phyloP scores from a whole-genome alignment of 192 early-diverging fungal genomes.

The Lunasporangiospora selenospora region DNA sequence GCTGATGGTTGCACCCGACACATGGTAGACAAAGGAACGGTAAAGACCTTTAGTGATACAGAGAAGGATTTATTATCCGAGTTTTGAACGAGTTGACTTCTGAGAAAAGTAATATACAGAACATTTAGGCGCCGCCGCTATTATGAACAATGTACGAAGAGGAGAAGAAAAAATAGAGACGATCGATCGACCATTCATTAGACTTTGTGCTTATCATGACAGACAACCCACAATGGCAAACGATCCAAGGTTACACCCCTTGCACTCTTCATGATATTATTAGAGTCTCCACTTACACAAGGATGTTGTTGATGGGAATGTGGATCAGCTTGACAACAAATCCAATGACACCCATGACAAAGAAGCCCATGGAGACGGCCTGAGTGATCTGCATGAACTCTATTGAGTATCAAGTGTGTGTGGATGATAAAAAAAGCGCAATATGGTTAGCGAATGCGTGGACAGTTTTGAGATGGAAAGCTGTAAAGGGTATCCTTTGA shows the following conservation, averaged over 20 bases:
- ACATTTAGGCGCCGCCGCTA: slow-evolving; percentile 45
- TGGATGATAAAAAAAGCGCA: too few relatives aligned
- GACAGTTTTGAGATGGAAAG: neutral
- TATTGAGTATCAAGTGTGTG: too few relatives aligned
- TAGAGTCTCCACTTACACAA: slow-evolving; percentile 67
- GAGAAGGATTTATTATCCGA: too few relatives aligned
- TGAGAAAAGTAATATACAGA: slow-evolving; percentile 10
- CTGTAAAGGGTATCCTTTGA: neutral
- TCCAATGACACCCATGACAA: slow-evolving; percentile 96
- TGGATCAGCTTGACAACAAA: slow-evolving; percentile 99
- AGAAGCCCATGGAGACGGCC: slow-evolving; percentile 94
- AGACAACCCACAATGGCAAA: too few relatives aligned
- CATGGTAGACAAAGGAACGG: too few relatives aligned
- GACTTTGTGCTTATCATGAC: too few relatives aligned
- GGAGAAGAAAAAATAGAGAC: neutral
- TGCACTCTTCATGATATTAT: too few relatives aligned
- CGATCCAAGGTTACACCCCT: too few relatives aligned
- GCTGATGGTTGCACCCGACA: too few relatives aligned
- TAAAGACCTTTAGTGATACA: too few relatives aligned
- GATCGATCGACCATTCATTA: too few relatives aligned
- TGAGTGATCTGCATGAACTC: slow-evolving; percentile 95
- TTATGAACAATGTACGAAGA: neutral
- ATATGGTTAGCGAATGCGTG: neutral
- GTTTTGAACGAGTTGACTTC: too few relatives aligned
- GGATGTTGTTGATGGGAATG: slow-evolving; percentile 99